Evolutionary conservation across 176 grass and related monocot species (phyloP).

Genomic region (Bothriochloa decipiens): DNA sequence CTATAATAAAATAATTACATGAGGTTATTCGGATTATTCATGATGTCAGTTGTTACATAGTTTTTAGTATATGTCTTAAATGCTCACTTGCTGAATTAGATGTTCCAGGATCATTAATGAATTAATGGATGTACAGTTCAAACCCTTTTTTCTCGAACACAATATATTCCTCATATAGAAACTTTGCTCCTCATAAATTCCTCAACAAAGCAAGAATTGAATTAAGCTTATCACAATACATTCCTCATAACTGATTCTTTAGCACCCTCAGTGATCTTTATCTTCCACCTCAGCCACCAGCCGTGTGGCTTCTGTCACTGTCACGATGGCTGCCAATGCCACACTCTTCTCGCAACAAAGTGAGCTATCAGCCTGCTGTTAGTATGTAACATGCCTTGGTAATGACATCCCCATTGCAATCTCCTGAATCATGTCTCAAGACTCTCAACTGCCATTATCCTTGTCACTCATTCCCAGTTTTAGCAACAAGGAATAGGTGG

Average conservation of each 20-base stretch:
- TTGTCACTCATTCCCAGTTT: neutral
- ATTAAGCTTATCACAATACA: neutral
- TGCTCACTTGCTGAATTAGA: neutral
- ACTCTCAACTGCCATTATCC: neutral
- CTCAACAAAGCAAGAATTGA: neutral
- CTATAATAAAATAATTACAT: constrained; percentile 10
- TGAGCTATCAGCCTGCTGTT: neutral
- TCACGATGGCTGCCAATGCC: neutral
- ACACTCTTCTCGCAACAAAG: neutral
- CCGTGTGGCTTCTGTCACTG: neutral
- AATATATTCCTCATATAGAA: no score
- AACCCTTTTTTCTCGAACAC: no score
- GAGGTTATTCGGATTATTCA: neutral
- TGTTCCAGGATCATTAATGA: neutral
- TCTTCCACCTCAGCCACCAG: neutral
- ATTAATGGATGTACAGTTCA: no score
- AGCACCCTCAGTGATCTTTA: neutral
- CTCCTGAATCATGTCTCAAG: neutral
- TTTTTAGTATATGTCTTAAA: constrained; percentile 5
- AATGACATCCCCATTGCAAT: neutral
- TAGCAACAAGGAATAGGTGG: neutral
- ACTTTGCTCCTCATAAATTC: neutral
- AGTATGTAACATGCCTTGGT: neutral
- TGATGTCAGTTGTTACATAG: neutral
- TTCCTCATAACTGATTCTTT: neutral